phyloP scores from a whole-genome alignment of 139 green algal species.

The Micractinium sp. region DNA sequence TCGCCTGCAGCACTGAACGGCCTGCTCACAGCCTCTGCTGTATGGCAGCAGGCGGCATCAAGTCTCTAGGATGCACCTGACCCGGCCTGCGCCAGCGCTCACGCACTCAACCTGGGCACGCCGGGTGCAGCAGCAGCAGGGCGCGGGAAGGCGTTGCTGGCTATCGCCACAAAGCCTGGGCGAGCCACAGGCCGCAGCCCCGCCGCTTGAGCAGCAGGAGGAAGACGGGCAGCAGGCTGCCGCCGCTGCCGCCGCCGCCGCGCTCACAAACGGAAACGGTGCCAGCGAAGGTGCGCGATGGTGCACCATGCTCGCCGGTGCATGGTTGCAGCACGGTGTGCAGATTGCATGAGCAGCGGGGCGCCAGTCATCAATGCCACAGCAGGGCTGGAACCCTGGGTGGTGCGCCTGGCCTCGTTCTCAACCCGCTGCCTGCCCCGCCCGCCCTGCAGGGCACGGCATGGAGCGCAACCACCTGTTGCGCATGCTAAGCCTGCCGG shows the following conservation, averaged over 20 bases:
- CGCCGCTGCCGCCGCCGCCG: not conserved
- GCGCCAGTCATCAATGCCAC: not conserved
- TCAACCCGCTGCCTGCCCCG: not conserved
- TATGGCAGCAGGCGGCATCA: too few relatives aligned
- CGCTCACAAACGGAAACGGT: not conserved
- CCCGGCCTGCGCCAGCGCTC: not conserved
- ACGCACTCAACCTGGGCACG: not conserved
- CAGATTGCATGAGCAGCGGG: too few relatives aligned
- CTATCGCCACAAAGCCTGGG: not conserved
- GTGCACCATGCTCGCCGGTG: too few relatives aligned
- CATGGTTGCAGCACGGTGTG: too few relatives aligned
- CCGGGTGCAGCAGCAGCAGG: not conserved
- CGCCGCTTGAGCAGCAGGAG: not conserved
- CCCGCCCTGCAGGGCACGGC: not conserved
- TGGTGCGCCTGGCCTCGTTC: not conserved
- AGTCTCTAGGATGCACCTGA: not conserved
- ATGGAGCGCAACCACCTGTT: constrained; percentile 33
- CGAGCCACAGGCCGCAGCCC: not conserved
- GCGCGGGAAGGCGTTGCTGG: not conserved
- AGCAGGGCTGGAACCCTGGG: not conserved
- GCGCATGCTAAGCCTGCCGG: constrained; percentile 24
- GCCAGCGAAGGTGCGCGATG: not conserved
- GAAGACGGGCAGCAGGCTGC: not conserved
- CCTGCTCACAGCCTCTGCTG: too few relatives aligned
- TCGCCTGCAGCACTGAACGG: too few relatives aligned